Conservation (phyloP, 2,329 filamentous ascomycete species). For the Trichoderma pleuroti region DNA sequence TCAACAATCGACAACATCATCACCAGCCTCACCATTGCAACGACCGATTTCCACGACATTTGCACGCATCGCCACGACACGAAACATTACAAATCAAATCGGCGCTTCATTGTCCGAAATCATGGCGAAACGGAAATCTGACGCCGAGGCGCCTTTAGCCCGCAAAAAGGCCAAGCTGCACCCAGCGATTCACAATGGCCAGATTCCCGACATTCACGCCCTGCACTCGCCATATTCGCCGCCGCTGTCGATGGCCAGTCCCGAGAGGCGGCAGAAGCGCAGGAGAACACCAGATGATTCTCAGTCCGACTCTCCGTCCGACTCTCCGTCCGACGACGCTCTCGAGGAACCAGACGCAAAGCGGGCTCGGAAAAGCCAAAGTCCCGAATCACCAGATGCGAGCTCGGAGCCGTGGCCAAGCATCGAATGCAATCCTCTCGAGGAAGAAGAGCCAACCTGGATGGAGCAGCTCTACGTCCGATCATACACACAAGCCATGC, state of each 20-base stretch:
- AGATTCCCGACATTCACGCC: not conserved
- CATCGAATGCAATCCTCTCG: not conserved
- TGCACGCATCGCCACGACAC: not conserved
- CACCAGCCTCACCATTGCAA: not conserved
- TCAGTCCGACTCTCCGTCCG: not conserved
- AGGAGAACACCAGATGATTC: not conserved
- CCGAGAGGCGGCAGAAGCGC: not conserved
- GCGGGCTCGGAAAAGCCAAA: not conserved
- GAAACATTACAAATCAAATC: rapidly evolving
- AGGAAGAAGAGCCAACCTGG: not conserved
- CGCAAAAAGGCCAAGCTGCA: not conserved
- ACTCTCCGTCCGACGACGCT: not conserved
- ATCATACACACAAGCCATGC: not conserved
- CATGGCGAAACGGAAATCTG: not conserved
- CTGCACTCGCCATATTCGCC: not conserved
- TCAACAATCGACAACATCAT: not conserved
- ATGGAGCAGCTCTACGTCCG: not conserved
- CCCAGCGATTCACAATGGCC: not conserved
- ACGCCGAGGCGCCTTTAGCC: not conserved
- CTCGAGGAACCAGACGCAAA: not conserved
- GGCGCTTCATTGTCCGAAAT: not conserved
- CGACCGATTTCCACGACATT: not conserved
- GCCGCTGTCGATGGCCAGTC: not conserved
- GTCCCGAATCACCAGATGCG: not conserved
- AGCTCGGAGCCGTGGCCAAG: not conserved